Conservation (phyloP, 2,329 filamentous ascomycete species). For the Hypoxylon sp. region DNA sequence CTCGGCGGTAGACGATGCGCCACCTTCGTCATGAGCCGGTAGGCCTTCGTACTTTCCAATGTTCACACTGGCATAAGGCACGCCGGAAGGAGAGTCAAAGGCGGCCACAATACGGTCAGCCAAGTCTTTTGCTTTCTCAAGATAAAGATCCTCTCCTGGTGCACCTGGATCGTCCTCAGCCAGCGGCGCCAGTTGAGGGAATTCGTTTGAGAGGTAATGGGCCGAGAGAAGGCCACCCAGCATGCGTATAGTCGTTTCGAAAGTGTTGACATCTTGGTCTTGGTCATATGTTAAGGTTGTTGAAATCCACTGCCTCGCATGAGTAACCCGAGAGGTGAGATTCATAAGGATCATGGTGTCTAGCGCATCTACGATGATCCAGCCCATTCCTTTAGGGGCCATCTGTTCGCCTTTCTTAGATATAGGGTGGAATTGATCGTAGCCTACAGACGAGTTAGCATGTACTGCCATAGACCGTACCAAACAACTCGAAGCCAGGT, state of each 20-base stretch:
- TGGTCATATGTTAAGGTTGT: slow-evolving; percentile 87
- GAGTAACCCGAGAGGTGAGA: slow-evolving; percentile 83
- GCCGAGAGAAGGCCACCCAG: slow-evolving; percentile 91
- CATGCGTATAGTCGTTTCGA: slow-evolving; percentile 98
- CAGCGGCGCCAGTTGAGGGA: slow-evolving; percentile 82
- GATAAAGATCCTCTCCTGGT: slow-evolving; percentile 88
- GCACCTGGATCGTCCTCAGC: slow-evolving; percentile 77
- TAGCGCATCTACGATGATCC: slow-evolving; percentile 97
- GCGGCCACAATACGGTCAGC: slow-evolving; percentile 88
- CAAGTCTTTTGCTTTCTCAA: slow-evolving; percentile 95
- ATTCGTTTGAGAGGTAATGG: slow-evolving; percentile 90
- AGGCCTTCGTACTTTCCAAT: slow-evolving; percentile 81
- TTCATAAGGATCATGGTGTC: slow-evolving; percentile 99
- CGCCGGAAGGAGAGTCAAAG: slow-evolving; percentile 86
- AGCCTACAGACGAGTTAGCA: slow-evolving; percentile 61
- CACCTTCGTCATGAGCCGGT: slow-evolving; percentile 83
- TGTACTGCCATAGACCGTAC: neutral
- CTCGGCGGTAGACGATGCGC: slow-evolving; percentile 94
- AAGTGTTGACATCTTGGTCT: slow-evolving; percentile 95
- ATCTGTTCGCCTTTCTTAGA: slow-evolving; percentile 85
- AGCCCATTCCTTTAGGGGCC: slow-evolving; percentile 89
- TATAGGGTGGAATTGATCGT: slow-evolving; percentile 88
- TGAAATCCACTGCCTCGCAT: slow-evolving; percentile 90
- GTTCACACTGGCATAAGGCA: slow-evolving; percentile 93
- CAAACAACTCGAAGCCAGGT: neutral